phyloP scores from a whole-genome alignment of 179 eudicot genomes.

The Pouteria campechiana region DNA sequence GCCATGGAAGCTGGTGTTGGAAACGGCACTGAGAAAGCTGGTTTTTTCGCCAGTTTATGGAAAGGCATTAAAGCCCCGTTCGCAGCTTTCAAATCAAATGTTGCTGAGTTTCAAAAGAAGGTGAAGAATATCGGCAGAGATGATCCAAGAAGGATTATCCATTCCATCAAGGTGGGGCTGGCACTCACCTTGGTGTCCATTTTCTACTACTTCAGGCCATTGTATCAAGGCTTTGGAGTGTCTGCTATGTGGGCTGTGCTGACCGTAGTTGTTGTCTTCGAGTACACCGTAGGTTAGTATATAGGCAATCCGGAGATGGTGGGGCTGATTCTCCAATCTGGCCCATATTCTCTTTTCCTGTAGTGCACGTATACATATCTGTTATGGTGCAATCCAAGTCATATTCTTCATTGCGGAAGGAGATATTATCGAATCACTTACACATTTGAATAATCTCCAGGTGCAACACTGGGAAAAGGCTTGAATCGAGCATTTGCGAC shows the following conservation, averaged over 20 bases:
- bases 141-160: slow-evolving; percentile 38
- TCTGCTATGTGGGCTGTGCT: slow-evolving; percentile 41
- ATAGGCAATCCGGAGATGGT: too few species aligned
- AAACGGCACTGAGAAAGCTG: too few species aligned
- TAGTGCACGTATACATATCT: too few species aligned
- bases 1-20: too few species aligned
- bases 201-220: slow-evolving; percentile 32
- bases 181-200: slow-evolving; percentile 40
- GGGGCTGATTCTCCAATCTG: too few species aligned
- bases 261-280: slow-evolving; percentile 44
- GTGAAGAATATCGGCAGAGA: slow-evolving; percentile 24
- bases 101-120: slow-evolving; percentile 1
- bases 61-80: slow-evolving; percentile 6
- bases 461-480: slow-evolving; percentile 54
- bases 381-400: too few species aligned
- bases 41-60: too few species aligned
- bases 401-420: too few species aligned
- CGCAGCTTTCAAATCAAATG: slow-evolving; percentile 4
- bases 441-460: too few species aligned
- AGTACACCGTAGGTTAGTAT: slow-evolving; percentile 40
- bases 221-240: slow-evolving; percentile 30
- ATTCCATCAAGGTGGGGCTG: slow-evolving; percentile 31
- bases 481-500: slow-evolving; percentile 64
- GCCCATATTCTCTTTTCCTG: too few species aligned
- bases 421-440: too few species aligned